phyloP scores from a whole-genome alignment of 192 early-diverging fungal genomes.

The Backusella circina region DNA sequence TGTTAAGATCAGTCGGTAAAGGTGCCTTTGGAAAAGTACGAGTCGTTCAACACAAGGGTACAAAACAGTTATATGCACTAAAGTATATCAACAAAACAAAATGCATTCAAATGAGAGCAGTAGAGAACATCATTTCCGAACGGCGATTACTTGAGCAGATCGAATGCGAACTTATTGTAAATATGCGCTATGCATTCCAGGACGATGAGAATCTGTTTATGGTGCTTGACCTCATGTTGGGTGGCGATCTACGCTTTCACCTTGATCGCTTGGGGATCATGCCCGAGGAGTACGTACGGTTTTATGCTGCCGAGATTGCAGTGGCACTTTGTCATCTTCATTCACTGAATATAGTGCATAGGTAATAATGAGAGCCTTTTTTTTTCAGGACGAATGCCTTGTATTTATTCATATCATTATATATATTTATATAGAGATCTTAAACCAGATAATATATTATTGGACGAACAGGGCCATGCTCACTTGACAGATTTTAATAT shows the following conservation, averaged over 20 bases:
- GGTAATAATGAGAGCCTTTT: constrained; percentile 36
- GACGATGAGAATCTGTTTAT: constrained; percentile 92
- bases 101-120: constrained; percentile 85
- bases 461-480: constrained; percentile 76
- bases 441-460: constrained; percentile 83
- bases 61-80: constrained; percentile 80
- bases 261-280: constrained; percentile 65
- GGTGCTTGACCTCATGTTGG: constrained; percentile 91
- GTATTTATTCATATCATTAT: background rate
- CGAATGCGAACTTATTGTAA: constrained; percentile 80
- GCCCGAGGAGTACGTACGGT: constrained; percentile 60
- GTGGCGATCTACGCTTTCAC: constrained; percentile 93
- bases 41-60: constrained; percentile 85
- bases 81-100: constrained; percentile 97
- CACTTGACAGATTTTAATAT: constrained; percentile 89
- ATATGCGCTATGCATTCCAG: constrained; percentile 95
- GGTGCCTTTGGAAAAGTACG: constrained; percentile 96
- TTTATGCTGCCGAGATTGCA: constrained; percentile 71
- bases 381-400: background rate
- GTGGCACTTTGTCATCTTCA: constrained; percentile 69
- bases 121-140: constrained; percentile 91
- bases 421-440: constrained; percentile 53
- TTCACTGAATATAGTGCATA: constrained; percentile 63
- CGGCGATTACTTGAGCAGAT: constrained; percentile 85
- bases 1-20: constrained; percentile 88